Evolutionary conservation across 1,284 basidiomycete species (phyloP).

Genomic region (Meripilus lineatus): DNA sequence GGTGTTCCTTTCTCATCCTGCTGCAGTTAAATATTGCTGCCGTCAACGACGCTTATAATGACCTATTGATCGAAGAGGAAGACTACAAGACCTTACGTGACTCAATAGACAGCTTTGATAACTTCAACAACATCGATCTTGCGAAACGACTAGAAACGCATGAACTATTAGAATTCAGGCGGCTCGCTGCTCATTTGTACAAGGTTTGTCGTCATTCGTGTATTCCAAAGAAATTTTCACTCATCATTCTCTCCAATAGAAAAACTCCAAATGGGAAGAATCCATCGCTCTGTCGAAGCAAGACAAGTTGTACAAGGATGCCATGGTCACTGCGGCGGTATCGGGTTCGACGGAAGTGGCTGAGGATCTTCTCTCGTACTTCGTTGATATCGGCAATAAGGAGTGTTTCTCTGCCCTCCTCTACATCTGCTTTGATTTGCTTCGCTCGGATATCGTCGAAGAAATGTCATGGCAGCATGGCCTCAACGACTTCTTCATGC

Average conservation of each 20-base stretch:
- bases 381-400: conserved; percentile 97
- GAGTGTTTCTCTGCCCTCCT: conserved; percentile 94
- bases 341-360: conserved; percentile 80
- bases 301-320: conserved; percentile 95
- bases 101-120: conserved; percentile 96
- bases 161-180: conserved; percentile 91
- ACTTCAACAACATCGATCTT: conserved; percentile 91
- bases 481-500: conserved; percentile 95
- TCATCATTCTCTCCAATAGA: conserved; percentile 41
- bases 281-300: conserved; percentile 92
- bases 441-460: conserved; percentile 89
- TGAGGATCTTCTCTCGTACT: conserved; percentile 91
- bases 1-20: conserved; percentile 6
- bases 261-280: conserved; percentile 93
- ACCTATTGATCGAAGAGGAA: conserved; percentile 96
- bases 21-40: conserved; percentile 87
- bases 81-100: conserved; percentile 96
- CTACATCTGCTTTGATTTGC: conserved; percentile 89
- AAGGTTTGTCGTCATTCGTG: conserved; percentile 53
- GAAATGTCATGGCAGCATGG: conserved; percentile 96
- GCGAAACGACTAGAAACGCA: conserved; percentile 88
- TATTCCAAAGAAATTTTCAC: neutral
- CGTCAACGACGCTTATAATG: conserved; percentile 97
- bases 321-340: conserved; percentile 89
- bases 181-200: conserved; percentile 93